These are phyloP conservation scores for Lachancea thermotolerans DNA, from an alignment of 805 yeast species.

Conservation along the genomic window DNA sequence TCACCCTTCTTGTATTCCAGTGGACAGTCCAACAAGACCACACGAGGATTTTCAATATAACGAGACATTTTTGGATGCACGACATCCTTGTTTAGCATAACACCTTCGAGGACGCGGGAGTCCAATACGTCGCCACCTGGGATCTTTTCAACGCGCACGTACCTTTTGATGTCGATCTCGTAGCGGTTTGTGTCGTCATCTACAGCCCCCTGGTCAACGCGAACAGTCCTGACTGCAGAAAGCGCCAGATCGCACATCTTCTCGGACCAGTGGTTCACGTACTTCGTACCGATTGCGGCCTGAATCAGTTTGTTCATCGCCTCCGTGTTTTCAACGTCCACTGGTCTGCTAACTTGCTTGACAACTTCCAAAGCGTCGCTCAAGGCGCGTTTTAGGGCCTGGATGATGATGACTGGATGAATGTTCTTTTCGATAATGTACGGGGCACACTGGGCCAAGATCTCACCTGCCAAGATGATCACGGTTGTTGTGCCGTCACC, in stretches of 20 bases:
- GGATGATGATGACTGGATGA: constrained; percentile 94
- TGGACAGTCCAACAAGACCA: constrained; percentile 89
- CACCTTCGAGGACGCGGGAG: constrained; percentile 81
- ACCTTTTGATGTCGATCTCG: constrained; percentile 90
- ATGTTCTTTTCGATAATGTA: constrained; percentile 84
- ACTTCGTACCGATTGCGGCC: constrained; percentile 95
- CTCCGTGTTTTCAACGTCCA: constrained; percentile 74
- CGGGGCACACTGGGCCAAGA: constrained; percentile 90
- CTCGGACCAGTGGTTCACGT: constrained; percentile 82
- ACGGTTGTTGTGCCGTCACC: constrained; percentile 99
- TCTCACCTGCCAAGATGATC: constrained; percentile 94
- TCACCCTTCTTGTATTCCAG: constrained; percentile 98
- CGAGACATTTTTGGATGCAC: constrained; percentile 99
- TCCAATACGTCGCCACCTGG: constrained; percentile 98
- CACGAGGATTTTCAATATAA: constrained; percentile 77
- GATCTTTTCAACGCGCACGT: constrained; percentile 87
- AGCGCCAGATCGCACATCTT: constrained; percentile 87
- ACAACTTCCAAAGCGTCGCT: constrained; percentile 86
- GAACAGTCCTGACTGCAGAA: constrained; percentile 79
- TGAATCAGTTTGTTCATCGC: constrained; percentile 82
- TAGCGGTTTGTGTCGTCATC: constrained; percentile 46
- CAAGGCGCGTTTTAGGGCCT: constrained; percentile 86
- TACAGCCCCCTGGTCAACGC: constrained; percentile 42
- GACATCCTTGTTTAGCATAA: constrained; percentile 89
- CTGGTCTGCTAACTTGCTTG: constrained; percentile 73